A percentile compares a stretch with the other conserved stretches of the same genome.
These are phyloP conservation scores for Wilhelminamyces savonicus DNA, from an alignment of 805 yeast species.

Conservation along the genomic window DNA sequence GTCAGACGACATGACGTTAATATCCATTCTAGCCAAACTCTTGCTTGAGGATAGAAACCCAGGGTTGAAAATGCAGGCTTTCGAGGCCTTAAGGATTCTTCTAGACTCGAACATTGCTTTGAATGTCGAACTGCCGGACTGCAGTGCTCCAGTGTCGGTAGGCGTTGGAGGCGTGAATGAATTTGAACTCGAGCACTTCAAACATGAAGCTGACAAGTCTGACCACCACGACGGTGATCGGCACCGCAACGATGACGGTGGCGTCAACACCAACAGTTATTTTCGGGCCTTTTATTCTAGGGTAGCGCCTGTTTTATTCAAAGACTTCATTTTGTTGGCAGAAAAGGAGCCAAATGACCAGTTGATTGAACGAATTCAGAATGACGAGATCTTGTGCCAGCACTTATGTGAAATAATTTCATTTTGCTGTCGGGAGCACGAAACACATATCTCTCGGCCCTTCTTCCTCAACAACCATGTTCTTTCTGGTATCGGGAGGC, in stretches of 20 bases:
- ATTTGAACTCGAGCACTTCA: constrained; percentile 2
- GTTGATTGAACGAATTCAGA: constrained; percentile 4
- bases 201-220: constrained; percentile 3
- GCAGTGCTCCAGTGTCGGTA: too few relatives aligned
- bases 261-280: constrained; percentile 38
- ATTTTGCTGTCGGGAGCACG: constrained; percentile 65
- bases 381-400: constrained; percentile 42
- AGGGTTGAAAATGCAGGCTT: constrained; percentile 75
- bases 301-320: constrained; percentile 55
- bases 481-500: constrained; percentile 45
- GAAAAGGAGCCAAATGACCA: constrained; percentile 1
- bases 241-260: constrained; percentile 19
- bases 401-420: constrained; percentile 65
- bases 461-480: constrained; percentile 59
- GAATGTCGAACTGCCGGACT: constrained; percentile 5
- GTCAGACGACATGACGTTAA: constrained; percentile 54
- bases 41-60: constrained; percentile 57
- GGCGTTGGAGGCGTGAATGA: constrained; percentile 5
- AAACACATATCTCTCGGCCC: constrained; percentile 46
- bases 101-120: constrained; percentile 51
- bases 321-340: constrained; percentile 36
- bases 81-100: constrained; percentile 72
- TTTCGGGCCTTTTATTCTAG: constrained; percentile 54
- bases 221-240: constrained; percentile 3
- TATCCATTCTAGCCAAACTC: constrained; percentile 50